These are phyloP conservation scores for Clarkia xantiana DNA, from an alignment of 345 rosid genomes.

Conservation along the genomic window DNA sequence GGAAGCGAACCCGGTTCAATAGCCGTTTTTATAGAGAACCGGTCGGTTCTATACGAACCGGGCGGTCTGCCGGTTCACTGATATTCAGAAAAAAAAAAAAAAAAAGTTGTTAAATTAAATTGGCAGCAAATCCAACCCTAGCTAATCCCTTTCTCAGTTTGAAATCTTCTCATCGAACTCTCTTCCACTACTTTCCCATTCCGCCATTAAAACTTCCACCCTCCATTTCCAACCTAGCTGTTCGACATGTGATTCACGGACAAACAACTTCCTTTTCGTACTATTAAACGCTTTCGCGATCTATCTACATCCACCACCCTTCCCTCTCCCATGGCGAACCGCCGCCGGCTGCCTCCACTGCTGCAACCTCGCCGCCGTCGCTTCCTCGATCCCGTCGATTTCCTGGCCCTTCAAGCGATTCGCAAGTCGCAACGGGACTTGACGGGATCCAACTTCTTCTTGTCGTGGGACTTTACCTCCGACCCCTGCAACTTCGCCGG, in stretches of 20 bases:
- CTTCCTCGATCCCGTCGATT: constrained; percentile 70
- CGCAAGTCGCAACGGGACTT: constrained; percentile 52
- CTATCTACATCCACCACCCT: neutral
- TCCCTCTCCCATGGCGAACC: constrained; percentile 4
- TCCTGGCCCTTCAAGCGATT: constrained; percentile 75
- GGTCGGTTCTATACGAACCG: too few relatives aligned
- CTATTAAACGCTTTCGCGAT: neutral
- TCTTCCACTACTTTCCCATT: too few relatives aligned
- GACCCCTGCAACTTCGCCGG: constrained; percentile 91
- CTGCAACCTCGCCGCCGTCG: constrained; percentile 7
- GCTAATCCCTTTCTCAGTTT: neutral
- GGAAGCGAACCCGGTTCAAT: too few relatives aligned
- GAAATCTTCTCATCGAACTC: too few relatives aligned
- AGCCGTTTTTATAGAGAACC: too few relatives aligned
- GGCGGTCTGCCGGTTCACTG: too few relatives aligned
- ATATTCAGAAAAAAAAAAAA: too few relatives aligned
- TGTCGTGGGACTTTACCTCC: constrained; percentile 86
- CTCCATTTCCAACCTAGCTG: neutral
- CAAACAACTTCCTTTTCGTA: too few relatives aligned
- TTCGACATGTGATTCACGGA: constrained; percentile 1
- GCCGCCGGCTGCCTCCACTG: constrained; percentile 1
- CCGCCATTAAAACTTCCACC: constrained; percentile 7
- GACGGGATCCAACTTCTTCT: constrained; percentile 78
- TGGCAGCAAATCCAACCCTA: too few relatives aligned
- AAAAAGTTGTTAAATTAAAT: too few relatives aligned